A percentile compares a stretch with the other conserved stretches of the same genome.
Evolutionary conservation across 805 yeast species (phyloP).

Genomic region (Pichia sporocuriosa): DNA sequence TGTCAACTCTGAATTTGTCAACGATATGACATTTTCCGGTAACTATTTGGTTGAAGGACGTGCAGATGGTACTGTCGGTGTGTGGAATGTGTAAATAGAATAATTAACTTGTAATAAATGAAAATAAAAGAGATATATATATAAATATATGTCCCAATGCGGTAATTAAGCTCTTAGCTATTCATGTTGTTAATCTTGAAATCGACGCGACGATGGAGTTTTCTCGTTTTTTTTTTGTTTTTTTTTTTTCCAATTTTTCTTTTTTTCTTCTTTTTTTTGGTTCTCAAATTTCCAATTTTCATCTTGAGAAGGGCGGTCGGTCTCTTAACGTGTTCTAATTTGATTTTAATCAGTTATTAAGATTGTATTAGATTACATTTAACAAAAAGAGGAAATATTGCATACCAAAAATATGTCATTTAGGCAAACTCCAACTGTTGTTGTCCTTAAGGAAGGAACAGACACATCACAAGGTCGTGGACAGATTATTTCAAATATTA

Average conservation of each 20-base stretch:
- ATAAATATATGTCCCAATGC: no score
- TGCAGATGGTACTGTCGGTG: constrained; percentile 49
- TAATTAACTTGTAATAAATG: neutral
- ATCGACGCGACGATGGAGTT: no score
- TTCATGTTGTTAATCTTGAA: no score
- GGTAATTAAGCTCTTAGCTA: no score
- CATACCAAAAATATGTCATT: no score
- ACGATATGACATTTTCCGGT: constrained; percentile 39
- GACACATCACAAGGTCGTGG: constrained; percentile 96
- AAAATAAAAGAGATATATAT: no score
- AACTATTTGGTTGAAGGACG: constrained; percentile 66
- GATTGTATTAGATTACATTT: no score
- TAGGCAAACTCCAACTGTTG: constrained; percentile 96
- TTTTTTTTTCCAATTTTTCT: no score
- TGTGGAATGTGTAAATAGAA: constrained; percentile 46
- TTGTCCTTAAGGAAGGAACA: constrained; percentile 95
- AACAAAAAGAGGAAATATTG: no score
- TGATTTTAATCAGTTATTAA: no score
- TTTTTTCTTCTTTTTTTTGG: neutral
- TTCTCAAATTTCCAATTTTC: no score
- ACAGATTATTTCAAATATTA: constrained; percentile 89
- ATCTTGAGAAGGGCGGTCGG: neutral
- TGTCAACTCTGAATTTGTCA: constrained; percentile 20
- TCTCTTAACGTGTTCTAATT: neutral
- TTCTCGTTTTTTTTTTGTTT: no score